Conservation (phyloP, 768 basidiomycete genomes). For the Filobasidium wieringae region DNA sequence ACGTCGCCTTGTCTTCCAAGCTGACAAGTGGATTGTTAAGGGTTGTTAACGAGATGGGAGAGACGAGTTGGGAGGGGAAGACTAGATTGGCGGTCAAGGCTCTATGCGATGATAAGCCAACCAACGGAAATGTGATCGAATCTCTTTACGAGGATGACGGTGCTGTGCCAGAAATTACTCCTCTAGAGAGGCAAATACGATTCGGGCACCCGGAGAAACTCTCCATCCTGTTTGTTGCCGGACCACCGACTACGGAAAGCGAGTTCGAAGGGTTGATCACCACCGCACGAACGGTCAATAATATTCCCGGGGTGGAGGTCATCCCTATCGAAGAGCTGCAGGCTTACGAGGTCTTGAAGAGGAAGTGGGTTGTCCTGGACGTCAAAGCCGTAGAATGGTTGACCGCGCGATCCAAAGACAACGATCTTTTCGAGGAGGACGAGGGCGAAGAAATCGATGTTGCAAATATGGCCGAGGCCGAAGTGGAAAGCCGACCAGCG, state of each 20-base stretch:
- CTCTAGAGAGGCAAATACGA: slow-evolving; percentile 12
- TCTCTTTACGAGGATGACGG: slow-evolving; percentile 41
- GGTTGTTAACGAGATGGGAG: slow-evolving; percentile 47
- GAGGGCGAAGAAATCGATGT: slow-evolving; percentile 12
- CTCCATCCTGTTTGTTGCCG: slow-evolving; percentile 31
- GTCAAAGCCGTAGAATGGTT: slow-evolving; percentile 67
- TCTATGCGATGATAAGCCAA: slow-evolving; percentile 43
- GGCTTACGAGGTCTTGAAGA: slow-evolving; percentile 73
- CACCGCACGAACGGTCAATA: slow-evolving; percentile 50
- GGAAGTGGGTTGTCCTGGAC: slow-evolving; percentile 72
- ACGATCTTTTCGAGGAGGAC: slow-evolving; percentile 48
- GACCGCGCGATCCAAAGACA: slow-evolving; percentile 13
- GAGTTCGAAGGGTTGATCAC: slow-evolving; percentile 35
- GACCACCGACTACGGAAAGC: slow-evolving; percentile 11
- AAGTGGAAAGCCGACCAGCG: neutral
- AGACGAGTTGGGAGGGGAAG: slow-evolving; percentile 27
- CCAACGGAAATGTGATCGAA: neutral
- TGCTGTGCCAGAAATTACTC: slow-evolving; percentile 43
- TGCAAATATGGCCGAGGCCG: neutral
- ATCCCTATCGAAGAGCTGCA: slow-evolving; percentile 49
- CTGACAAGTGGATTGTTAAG: slow-evolving; percentile 62
- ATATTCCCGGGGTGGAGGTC: slow-evolving; percentile 59
- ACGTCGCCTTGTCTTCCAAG: slow-evolving; percentile 74
- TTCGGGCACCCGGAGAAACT: slow-evolving; percentile 25
- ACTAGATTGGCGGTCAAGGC: slow-evolving; percentile 55